These are phyloP conservation scores for Megacollybia marginata DNA, from an alignment of 768 basidiomycete species.

Conservation along the genomic window DNA sequence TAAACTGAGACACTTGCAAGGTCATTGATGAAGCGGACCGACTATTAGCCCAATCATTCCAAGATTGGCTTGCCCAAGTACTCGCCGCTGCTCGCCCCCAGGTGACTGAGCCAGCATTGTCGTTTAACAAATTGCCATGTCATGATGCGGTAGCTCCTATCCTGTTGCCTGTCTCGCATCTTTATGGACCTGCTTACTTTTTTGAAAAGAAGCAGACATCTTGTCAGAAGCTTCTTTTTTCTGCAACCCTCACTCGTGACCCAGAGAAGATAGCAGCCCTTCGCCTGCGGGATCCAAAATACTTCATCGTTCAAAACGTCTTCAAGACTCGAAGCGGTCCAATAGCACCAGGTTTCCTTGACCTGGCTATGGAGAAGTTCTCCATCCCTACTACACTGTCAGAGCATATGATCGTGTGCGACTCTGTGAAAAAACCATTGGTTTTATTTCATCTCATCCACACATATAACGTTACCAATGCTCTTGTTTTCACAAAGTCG, in stretches of 20 bases:
- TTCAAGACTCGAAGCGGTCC: slow-evolving; percentile 27
- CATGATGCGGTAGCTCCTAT: slow-evolving; percentile 61
- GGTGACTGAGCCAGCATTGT: slow-evolving; percentile 2
- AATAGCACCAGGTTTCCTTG: slow-evolving; percentile 31
- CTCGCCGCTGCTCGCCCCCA: slow-evolving; percentile 57
- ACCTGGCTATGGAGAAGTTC: slow-evolving; percentile 67
- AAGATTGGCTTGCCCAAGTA: slow-evolving; percentile 88
- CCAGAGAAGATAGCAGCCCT: slow-evolving; percentile 88
- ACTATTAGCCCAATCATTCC: slow-evolving; percentile 91
- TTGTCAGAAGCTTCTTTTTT: slow-evolving; percentile 94
- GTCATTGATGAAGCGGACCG: slow-evolving; percentile 98
- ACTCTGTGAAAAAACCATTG: slow-evolving; percentile 77
- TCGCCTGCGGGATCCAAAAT: slow-evolving; percentile 71
- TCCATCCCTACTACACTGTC: slow-evolving; percentile 74
- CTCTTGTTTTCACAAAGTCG: slow-evolving; percentile 94
- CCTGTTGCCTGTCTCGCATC: slow-evolving; percentile 36
- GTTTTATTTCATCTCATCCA: slow-evolving; percentile 84
- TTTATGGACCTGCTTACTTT: slow-evolving; percentile 38
- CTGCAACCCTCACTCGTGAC: slow-evolving; percentile 90
- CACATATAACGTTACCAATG: slow-evolving; percentile 49
- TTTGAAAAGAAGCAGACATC: slow-evolving; percentile 53
- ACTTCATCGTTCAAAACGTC: slow-evolving; percentile 67
- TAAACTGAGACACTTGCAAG: slow-evolving; percentile 27
- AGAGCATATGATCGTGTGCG: slow-evolving; percentile 82
- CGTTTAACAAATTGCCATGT: slow-evolving; percentile 10